These are phyloP conservation scores for Aphanoascus verrucosus DNA, from an alignment of 2,329 filamentous ascomycete species.

Conservation along the genomic window DNA sequence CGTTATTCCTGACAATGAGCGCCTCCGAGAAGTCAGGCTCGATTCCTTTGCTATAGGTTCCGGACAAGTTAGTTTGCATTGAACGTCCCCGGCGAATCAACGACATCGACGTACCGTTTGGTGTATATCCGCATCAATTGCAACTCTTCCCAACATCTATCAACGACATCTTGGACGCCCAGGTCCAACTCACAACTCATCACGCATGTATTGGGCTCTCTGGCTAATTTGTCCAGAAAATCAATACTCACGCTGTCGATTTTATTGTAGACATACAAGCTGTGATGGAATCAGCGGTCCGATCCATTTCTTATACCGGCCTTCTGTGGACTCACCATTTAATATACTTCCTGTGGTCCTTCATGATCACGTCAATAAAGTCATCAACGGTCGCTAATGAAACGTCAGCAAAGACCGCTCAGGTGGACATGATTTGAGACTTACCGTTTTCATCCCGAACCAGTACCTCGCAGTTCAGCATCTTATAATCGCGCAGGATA, in stretches of 20 bases:
- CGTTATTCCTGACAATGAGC: constrained; percentile 78
- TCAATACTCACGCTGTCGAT: constrained; percentile 91
- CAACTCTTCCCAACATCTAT: constrained; percentile 89
- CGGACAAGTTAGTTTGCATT: neutral
- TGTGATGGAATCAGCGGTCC: constrained; percentile 18
- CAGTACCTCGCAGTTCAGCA: constrained; percentile 92
- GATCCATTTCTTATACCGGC: neutral
- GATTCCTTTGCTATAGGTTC: constrained; percentile 62
- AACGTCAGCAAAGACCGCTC: neutral
- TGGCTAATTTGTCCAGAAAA: constrained; percentile 81
- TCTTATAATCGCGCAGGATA: constrained; percentile 96
- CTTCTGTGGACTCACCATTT: constrained; percentile 41
- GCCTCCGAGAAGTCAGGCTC: constrained; percentile 87
- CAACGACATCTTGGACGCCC: constrained; percentile 85
- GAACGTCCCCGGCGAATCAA: constrained; percentile 11
- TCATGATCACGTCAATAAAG: constrained; percentile 99
- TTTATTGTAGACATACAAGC: constrained; percentile 99
- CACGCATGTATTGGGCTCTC: constrained; percentile 86
- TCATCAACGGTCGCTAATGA: constrained; percentile 76
- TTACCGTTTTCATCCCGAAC: constrained; percentile 78
- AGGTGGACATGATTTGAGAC: neutral
- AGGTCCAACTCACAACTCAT: constrained; percentile 97
- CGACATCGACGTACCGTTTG: constrained; percentile 46
- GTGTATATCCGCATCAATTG: constrained; percentile 87
- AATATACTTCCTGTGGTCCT: constrained; percentile 97